These are phyloP conservation scores for Extremus antarcticus DNA, from an alignment of 495 filamentous ascomycete species.

Conservation along the genomic window DNA sequence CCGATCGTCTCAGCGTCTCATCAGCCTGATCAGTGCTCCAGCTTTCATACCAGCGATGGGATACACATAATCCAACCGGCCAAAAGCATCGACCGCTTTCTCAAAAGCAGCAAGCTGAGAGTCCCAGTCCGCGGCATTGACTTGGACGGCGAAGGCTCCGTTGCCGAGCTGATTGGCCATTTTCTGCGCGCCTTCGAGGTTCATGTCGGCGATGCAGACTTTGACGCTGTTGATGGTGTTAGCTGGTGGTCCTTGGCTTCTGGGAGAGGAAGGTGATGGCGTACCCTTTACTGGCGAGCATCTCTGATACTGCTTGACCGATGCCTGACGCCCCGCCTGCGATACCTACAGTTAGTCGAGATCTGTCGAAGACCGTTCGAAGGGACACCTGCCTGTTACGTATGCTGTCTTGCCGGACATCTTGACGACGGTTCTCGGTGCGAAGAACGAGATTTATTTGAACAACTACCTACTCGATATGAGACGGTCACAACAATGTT, in stretches of 20 bases:
- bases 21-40: too few species aligned
- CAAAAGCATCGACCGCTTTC: slow-evolving; percentile 13
- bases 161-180: slow-evolving; percentile 7
- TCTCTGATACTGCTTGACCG: slow-evolving; percentile 13
- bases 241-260: not conserved
- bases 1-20: too few species aligned
- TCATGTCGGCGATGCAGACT: slow-evolving; percentile 17
- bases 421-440: too few species aligned
- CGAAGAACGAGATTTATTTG: too few species aligned
- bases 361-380: not conserved
- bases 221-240: not conserved
- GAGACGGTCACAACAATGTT: too few species aligned
- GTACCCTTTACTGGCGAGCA: slow-evolving; percentile 16
- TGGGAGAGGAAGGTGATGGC: not conserved
- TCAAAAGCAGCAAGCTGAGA: slow-evolving; percentile 19
- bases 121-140: slow-evolving; percentile 21
- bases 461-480: too few species aligned
- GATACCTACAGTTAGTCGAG: not conserved
- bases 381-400: slow-evolving; percentile 3
- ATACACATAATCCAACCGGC: slow-evolving; percentile 20
- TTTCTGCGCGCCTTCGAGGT: slow-evolving; percentile 12
- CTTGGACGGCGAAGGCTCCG: slow-evolving; percentile 2
- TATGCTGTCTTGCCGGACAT: slow-evolving; percentile 14
- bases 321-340: slow-evolving; percentile 20
- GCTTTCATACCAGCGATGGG: too few species aligned